Conservation (phyloP, 2,329 filamentous ascomycete genomes). For the Mycosphaerella arachidis region DNA sequence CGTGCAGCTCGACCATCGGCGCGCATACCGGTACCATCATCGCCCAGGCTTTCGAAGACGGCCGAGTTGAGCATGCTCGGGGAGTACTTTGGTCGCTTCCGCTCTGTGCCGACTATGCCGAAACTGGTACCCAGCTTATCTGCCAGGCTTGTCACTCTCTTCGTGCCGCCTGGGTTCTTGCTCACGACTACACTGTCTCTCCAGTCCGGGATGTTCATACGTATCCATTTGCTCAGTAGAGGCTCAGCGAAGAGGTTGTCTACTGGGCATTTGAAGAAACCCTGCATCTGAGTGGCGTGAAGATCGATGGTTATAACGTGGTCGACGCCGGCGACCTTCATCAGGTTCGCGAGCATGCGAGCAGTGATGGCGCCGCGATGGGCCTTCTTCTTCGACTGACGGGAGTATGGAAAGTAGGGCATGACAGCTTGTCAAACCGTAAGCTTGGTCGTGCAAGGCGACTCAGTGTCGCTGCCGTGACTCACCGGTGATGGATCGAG, state of each 20-base stretch:
- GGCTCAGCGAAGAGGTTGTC: slow-evolving; percentile 97
- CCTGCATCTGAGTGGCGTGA: slow-evolving; percentile 93
- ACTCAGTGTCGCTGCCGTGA: slow-evolving; percentile 11
- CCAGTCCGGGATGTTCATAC: slow-evolving; percentile 82
- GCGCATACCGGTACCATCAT: slow-evolving; percentile 40
- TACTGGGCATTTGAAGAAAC: slow-evolving; percentile 96
- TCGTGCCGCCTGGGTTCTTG: slow-evolving; percentile 96
- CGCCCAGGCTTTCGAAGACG: slow-evolving; percentile 54
- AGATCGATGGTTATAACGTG: slow-evolving; percentile 97
- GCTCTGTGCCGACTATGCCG: slow-evolving; percentile 87
- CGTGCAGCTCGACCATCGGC: slow-evolving; percentile 4
- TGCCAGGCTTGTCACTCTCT: slow-evolving; percentile 90
- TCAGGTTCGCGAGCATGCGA: slow-evolving; percentile 91
- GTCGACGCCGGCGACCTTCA: slow-evolving; percentile 89
- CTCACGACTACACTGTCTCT: slow-evolving; percentile 90
- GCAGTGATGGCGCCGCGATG: slow-evolving; percentile 95
- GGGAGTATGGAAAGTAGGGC: slow-evolving; percentile 97
- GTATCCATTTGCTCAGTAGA: slow-evolving; percentile 92
- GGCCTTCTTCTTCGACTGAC: slow-evolving; percentile 98
- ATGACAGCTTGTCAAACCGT: slow-evolving; percentile 61
- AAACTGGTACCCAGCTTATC: slow-evolving; percentile 97
- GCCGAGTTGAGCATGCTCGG: slow-evolving; percentile 72
- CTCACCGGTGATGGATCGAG: slow-evolving; percentile 91
- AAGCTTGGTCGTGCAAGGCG: slow-evolving; percentile 1
- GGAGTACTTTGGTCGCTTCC: slow-evolving; percentile 46